Conservation (phyloP, 129 eudicot genomes). For the Flaveria ramosissima region DNA sequence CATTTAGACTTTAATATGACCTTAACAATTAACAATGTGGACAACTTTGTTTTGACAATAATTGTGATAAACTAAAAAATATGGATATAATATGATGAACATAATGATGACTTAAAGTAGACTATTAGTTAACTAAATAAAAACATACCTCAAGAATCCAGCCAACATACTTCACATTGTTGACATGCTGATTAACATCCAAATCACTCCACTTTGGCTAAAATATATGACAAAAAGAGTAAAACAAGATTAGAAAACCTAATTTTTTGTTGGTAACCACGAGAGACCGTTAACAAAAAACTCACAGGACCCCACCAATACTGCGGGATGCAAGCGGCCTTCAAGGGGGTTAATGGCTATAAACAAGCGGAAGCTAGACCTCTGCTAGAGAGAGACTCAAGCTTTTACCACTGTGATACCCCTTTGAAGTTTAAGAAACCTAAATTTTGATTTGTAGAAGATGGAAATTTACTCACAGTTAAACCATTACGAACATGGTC, state of each 20-base stretch:
- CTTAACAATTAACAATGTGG: not conserved
- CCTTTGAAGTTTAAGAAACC: not conserved
- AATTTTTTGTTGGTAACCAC: not conserved
- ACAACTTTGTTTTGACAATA: not conserved
- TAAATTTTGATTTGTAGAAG: not conserved
- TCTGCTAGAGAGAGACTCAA: not conserved
- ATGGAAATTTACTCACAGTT: constrained; percentile 58
- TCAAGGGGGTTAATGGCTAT: no score
- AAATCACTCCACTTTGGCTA: constrained; percentile 95
- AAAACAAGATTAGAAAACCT: not conserved
- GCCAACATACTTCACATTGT: constrained; percentile 94
- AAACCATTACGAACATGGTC: constrained; percentile 69
- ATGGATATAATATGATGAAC: not conserved
- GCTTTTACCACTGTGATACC: not conserved
- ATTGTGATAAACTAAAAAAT: not conserved
- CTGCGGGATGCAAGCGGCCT: no score
- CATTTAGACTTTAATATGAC: not conserved
- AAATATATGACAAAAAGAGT: constrained; percentile 14
- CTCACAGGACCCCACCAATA: no score
- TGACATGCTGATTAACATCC: constrained; percentile 97
- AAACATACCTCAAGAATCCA: constrained; percentile 87
- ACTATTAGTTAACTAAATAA: not conserved
- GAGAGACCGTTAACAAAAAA: no score
- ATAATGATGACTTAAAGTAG: not conserved
- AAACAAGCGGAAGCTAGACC: no score